Conservation (phyloP, 2,329 filamentous ascomycete genomes). For the Teratosphaeria gauchensis region DNA sequence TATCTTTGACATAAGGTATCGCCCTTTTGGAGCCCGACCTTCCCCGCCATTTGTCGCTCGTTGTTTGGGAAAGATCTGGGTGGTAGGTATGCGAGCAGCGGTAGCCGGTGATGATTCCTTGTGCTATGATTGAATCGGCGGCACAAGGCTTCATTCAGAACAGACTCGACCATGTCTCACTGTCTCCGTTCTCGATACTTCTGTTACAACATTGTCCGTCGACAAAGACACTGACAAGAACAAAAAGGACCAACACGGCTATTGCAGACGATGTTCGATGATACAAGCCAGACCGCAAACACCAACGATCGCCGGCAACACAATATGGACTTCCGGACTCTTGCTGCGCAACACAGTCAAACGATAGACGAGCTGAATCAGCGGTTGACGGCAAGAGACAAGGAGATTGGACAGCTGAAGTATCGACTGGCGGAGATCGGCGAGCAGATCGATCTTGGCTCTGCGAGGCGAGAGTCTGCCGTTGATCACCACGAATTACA, state of each 20-base stretch:
- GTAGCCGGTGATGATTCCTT: neutral
- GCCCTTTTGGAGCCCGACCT: neutral
- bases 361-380: neutral
- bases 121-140: neutral
- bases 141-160: neutral
- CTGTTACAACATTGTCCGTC: neutral
- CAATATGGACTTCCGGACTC: constrained; percentile 1
- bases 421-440: neutral
- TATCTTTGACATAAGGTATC: neutral
- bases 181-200: neutral
- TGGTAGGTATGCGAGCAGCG: neutral
- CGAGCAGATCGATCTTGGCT: neutral
- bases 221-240: neutral
- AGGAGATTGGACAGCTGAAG: neutral
- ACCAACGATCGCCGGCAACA: neutral
- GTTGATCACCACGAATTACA: neutral
- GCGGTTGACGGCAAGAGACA: neutral
- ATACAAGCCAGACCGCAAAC: neutral
- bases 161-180: neutral
- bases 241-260: neutral
- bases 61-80: neutral
- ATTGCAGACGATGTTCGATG: neutral
- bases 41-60: neutral
- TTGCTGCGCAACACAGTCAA: neutral
- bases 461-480: neutral